A percentile compares a stretch with the other conserved stretches of the same genome.
These are phyloP conservation scores for Xylaria longipes DNA, from an alignment of 495 filamentous ascomycete genomes.

Conservation along the genomic window DNA sequence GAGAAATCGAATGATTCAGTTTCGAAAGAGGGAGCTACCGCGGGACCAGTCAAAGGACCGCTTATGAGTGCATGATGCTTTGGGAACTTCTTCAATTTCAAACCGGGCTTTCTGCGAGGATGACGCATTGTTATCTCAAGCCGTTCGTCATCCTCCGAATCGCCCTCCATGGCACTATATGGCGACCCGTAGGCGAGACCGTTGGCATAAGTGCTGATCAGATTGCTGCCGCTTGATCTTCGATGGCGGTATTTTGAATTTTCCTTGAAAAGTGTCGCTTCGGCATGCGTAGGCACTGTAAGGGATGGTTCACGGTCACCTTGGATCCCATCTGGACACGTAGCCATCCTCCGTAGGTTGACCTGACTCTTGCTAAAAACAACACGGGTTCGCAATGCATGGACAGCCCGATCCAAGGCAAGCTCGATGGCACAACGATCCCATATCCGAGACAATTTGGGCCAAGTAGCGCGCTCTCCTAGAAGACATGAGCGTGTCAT, in stretches of 20 bases:
- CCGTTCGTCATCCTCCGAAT: constrained; percentile 51
- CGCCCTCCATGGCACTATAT: constrained; percentile 42
- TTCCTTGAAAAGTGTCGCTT: constrained; percentile 20
- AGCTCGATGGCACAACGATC: constrained; percentile 88
- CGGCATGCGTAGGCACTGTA: constrained; percentile 18
- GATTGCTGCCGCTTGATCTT: constrained; percentile 38
- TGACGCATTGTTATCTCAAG: constrained; percentile 45
- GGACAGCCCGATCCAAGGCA: constrained; percentile 82
- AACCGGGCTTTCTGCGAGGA: constrained; percentile 30
- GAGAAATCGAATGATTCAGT: constrained; percentile 43
- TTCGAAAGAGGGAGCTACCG: constrained; percentile 30
- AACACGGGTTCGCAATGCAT: constrained; percentile 73
- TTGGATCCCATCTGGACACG: constrained; percentile 31
- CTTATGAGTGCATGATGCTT: constrained; percentile 36
- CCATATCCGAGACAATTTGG: constrained; percentile 78
- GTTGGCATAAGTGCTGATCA: constrained; percentile 25
- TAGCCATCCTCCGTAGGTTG: constrained; percentile 59
- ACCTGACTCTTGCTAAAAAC: constrained; percentile 80
- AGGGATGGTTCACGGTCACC: constrained; percentile 19
- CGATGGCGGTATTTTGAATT: constrained; percentile 33
- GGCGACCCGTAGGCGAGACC: constrained; percentile 28
- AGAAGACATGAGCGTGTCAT: constrained; percentile 76
- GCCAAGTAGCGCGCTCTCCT: constrained; percentile 91
- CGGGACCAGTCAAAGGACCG: constrained; percentile 31
- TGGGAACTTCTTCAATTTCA: constrained; percentile 39